Evolutionary conservation across 345 rosid species (phyloP).

Genomic region (Linum trigynum): DNA sequence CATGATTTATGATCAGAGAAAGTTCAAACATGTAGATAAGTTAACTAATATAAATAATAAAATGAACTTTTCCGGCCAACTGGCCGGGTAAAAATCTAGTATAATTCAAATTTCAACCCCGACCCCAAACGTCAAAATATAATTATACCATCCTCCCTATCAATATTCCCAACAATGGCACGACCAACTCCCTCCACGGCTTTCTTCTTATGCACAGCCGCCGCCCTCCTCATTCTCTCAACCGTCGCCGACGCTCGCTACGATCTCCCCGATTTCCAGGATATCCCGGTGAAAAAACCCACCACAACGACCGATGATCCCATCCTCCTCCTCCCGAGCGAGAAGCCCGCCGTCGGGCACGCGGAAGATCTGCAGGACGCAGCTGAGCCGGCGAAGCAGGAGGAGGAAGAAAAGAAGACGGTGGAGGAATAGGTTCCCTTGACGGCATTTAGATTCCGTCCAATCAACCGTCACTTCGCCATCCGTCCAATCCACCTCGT

Average conservation of each 20-base stretch:
- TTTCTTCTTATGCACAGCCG: background rate
- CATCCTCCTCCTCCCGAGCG: background rate
- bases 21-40: too few relatives aligned
- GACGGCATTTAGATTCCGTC: conserved; percentile 32
- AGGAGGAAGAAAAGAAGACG: background rate
- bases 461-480: conserved; percentile 32
- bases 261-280: background rate
- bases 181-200: background rate
- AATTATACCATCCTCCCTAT: too few relatives aligned
- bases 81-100: too few relatives aligned
- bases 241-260: background rate
- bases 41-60: too few relatives aligned
- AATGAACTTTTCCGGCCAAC: too few relatives aligned
- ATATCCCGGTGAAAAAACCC: background rate
- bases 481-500: conserved; percentile 20
- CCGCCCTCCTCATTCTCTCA: background rate
- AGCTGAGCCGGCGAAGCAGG: too few relatives aligned
- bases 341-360: background rate
- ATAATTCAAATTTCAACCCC: too few relatives aligned
- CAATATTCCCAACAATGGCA: too few relatives aligned
- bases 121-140: too few relatives aligned
- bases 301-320: background rate
- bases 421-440: conserved; percentile 15
- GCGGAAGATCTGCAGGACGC: too few relatives aligned
- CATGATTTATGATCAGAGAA: too few relatives aligned